Base-by-base conservation (phyloP, 192 early-diverging fungal genomes). In the Funneliformis mosseae region DNA sequence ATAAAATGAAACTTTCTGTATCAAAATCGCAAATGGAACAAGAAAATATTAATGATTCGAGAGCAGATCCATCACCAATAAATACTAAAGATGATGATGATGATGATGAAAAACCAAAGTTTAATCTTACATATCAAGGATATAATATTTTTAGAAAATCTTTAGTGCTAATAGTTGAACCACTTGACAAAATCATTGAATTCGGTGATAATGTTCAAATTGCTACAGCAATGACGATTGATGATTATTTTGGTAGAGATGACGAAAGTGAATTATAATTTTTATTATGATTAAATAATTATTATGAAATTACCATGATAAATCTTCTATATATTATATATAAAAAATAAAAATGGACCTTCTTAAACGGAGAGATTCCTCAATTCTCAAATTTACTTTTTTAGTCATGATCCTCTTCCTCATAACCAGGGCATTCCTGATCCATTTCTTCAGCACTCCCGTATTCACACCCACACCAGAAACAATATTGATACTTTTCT, bases 391-490 rank as follows among this genome's bases (percentile, higher is more conserved):
- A 45, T 50, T 1, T 14, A 16, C 16, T 55, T 55, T n/a, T n/a
- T 60, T 55, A 79, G 28, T 79, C 77, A 50, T 93, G 92, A 61
- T 90, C 88, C 11, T 90, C 91, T 76, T 87, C 85, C 5, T 83
- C 80, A n/a, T 76, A 59, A 8, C 92, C 92, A 6, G 92, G 91
- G 78, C 92, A 93, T 38, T 82, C 59, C 18, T 69, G 28, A 16
- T 74, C 75, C 45, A 93, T 41, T 75, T 92, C 91, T 66, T 89
- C 85, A 76, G 63, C 71, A 69, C 85, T 74, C 8, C 61, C 73
- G 55, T 88, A 93, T 63, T 83, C 76, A 14, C 67, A 81, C 27
- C 88, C 87, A 82, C 92, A 93, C 90, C 90, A 93, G 43, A 92
- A 81, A 73, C 92, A 93, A 79, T 93, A 93, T 59, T 72, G 59